phyloP scores from a whole-genome alignment of 768 basidiomycete genomes.

The Ramaria sp. region DNA sequence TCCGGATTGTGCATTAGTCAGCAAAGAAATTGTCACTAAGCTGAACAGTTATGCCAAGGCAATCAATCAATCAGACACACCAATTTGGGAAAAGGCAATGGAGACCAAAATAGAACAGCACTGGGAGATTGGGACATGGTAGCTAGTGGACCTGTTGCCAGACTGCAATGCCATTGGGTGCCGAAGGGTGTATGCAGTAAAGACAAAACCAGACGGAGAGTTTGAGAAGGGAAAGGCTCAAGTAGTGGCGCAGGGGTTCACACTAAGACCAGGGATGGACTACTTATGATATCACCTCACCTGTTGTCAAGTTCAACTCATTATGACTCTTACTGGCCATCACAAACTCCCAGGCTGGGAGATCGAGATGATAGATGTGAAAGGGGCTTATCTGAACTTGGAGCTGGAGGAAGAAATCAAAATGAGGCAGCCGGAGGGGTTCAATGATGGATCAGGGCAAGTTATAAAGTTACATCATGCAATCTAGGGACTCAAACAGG shows the following conservation, averaged over 20 bases:
- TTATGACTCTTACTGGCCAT: conserved; percentile 18
- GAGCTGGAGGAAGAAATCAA: conserved; percentile 22
- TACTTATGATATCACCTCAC: conserved; percentile 28
- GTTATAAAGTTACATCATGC: conserved; percentile 16
- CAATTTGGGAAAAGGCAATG: conserved; percentile 18
- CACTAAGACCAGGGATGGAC: conserved; percentile 14
- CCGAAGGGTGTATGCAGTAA: conserved; percentile 20
- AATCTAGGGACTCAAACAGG: conserved; percentile 24
- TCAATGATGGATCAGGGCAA: conserved; percentile 7
- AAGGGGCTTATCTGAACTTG: conserved; percentile 21
- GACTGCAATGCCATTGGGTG: conserved; percentile 13
- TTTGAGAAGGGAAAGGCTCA: conserved; percentile 16
- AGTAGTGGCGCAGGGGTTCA: conserved; percentile 19
- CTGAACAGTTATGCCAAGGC: conserved; percentile 12
- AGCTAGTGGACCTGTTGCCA: conserved; percentile 12
- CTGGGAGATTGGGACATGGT: conserved; percentile 15
- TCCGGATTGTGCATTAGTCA: not conserved
- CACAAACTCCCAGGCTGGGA: conserved; percentile 18
- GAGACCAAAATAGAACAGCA: conserved; percentile 16
- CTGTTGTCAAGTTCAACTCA: conserved; percentile 27
- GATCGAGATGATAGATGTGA: conserved; percentile 22
- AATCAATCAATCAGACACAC: conserved; percentile 3
- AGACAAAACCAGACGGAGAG: conserved; percentile 16
- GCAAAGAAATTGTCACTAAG: not conserved
- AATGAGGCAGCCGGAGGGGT: conserved; percentile 18